These are phyloP conservation scores for Talaromyces nanjingensis DNA, from an alignment of 495 filamentous ascomycete genomes.

Conservation along the genomic window DNA sequence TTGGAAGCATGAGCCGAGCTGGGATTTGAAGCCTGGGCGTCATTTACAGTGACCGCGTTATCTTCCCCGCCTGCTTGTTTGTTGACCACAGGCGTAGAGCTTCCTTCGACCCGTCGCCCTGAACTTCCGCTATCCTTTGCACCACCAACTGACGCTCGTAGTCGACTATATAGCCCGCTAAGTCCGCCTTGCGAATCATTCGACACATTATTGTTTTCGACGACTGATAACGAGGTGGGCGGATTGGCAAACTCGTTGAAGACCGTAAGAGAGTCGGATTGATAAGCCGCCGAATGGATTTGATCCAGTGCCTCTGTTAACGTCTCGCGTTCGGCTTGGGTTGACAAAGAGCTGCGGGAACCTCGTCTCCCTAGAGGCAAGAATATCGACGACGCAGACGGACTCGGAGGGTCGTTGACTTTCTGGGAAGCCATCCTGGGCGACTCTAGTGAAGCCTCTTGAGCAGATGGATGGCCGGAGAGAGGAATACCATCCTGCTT, in stretches of 20 bases:
- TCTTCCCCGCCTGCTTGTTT: slow-evolving; percentile 12
- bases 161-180: slow-evolving; percentile 76
- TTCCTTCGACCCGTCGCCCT: slow-evolving; percentile 31
- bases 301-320: slow-evolving; percentile 70
- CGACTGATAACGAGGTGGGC: slow-evolving; percentile 37
- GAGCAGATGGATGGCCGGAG: background rate
- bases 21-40: slow-evolving; percentile 22
- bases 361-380: slow-evolving; percentile 41
- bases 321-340: slow-evolving; percentile 60
- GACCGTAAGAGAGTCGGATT: slow-evolving; percentile 70
- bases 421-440: slow-evolving; percentile 34
- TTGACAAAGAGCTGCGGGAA: slow-evolving; percentile 58
- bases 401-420: slow-evolving; percentile 31
- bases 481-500: slow-evolving; percentile 6
- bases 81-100: slow-evolving; percentile 17
- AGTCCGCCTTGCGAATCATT: slow-evolving; percentile 75
- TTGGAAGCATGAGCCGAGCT: slow-evolving; percentile 32
- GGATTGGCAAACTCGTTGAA: slow-evolving; percentile 74
- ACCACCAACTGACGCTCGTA: slow-evolving; percentile 69
- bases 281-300: slow-evolving; percentile 77
- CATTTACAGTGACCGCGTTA: slow-evolving; percentile 17
- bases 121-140: slow-evolving; percentile 51
- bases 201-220: slow-evolving; percentile 60
- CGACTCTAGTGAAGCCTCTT: slow-evolving; percentile 1
- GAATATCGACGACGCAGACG: slow-evolving; percentile 36